Evolutionary conservation across 768 basidiomycete species (phyloP), one percentile per base, ranked within the genome.

Genomic region (Hirschioporus abietinus): DNA sequence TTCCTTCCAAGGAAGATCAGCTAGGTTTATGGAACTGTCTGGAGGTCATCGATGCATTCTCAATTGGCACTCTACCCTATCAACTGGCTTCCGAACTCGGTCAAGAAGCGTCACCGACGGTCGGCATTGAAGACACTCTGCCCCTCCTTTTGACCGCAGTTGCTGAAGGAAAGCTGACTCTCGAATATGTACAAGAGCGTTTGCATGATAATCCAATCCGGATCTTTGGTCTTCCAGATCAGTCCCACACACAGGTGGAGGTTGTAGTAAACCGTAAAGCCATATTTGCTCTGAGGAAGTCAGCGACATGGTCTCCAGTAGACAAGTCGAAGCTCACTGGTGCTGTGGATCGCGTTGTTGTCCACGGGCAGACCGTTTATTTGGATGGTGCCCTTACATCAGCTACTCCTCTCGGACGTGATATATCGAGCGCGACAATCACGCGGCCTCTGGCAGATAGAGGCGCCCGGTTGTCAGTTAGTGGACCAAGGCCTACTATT

Each of bases 221-320:
- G 57, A 98, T 99, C 74, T 97, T 99, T 74, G 90, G 89, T 35
- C 83, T 99, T 15, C 89, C 93, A 0, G 94, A 97, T 69, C 93
- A 94, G 73, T 74, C 84, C 6, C 85, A 93, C 68, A 95, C 95
- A 0, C 90, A 89, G 69, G 92, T 97, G 42, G 97, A 99, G 74
- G 93, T 99, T 60, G 93, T 96, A 69, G 80, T 97, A 27, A 92
- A 93, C 66, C 87, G 97, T 64, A 83, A 82, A 66, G 81, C 84
- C 23, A 78, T 80, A 58, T 93, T 92, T 75, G 75, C 74, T 17
- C 76, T 79, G 64, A 80, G 81, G 25, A 72, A 78, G 7, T 52
- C 42, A 52, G 76, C 77, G 24, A 80, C 80, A 63, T 99, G 96
- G 96, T 96, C 96, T 18, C 95, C 96, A 7, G 77, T 98, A 52